Base-by-base conservation (phyloP, 306 rosid species). In the Cucurbita pepo region DNA sequence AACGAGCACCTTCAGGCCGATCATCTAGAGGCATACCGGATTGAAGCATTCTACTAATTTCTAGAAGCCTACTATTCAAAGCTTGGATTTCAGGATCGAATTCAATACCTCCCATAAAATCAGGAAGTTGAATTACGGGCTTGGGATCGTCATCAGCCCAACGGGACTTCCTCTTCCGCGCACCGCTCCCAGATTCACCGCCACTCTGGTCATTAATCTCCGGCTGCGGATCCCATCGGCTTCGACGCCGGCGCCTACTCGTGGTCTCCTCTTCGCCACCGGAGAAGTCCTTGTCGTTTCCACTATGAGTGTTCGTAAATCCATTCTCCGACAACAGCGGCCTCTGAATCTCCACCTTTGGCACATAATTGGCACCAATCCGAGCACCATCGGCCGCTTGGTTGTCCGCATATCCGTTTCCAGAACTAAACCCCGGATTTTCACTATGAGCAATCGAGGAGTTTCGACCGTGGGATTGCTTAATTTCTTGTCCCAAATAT, bases 211-310 rank as follows among this genome's bases (percentile, higher is more conserved):
- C 87, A 25, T 89, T 91, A 7, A 89, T 77, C 25, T 94, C 99
- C 0, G 97, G 99, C 71, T 91, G 99, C 6, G 99, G 99, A 13
- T 94, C 99, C 99, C 99, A 94, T 1, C 99, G 86, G 69, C 99
- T 94, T 1, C 97, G 85, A 0, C 96, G 90, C 7, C 95, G 87
- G 0, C 97, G 90, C 52, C 82, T 82, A 81, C 99, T 87, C 0
- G 92, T 81, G 18, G 99, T 86, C 77, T 94, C 99, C 65, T 91
- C 99, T 76, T 90, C 97, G 0, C 99, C 99, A 3, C 95, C 97
- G n/a, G 99, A 88, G 44, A 62, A 84, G 10, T 91, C 97, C 80
- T 69, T 86, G 58, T 94, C 98, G 15, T 87, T 85, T 10, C 98
- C 96, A 54, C 96, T 92, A 11, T 85, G 88, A 2, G 97, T 91